Base-by-base conservation (phyloP, 805 yeast species). In the Suhomyces faveliae region DNA sequence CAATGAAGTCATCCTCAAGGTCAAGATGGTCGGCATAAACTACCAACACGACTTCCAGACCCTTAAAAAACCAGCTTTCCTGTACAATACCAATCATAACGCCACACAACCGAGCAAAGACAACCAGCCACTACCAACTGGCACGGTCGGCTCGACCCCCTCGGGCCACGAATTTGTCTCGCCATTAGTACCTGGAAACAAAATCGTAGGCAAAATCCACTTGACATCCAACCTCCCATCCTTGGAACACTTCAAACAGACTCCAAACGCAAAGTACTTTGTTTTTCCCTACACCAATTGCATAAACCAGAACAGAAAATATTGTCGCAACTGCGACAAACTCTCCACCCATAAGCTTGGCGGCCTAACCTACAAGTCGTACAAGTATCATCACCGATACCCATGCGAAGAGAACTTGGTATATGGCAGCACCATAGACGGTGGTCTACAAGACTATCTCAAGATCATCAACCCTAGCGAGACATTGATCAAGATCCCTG, bases 371-470 rank as follows among this genome's bases (percentile, higher is more conserved):
- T 43, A 43, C 33, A 37, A 40, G 40, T 43, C 46, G 6, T 57
- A 55, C 43, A 46, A 40, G 1, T 40, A 51, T 7, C 58, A 61
- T 40, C 45, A 42, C 27, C 42, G 47, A 13, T 48, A 47, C 45
- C 60, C 62, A 3, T 71, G 77, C 46, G 20, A 52, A 3, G 42
- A 46, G 3, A 46, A 52, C 23, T 55, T 60, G 42, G 60, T 58
- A 5, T 68, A 66, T 52, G 77, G 77, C 2, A 47, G 44, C 10
- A 66, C 65, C 41, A 42, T 71, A 3, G 67, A 71, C 42, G 77
- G 77, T 7, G 76, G 76, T 3, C 52, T 72, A 15, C 76, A 71
- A 51, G 74, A 71, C 39, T 66, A 51, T 48, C 51, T 72, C 24
- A 57, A 61, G 30, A 56, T 71, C 3, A 54, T 54, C 7, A 41